Conservation (phyloP, 495 filamentous ascomycete genomes). For the Penicillium mononematosum region DNA sequence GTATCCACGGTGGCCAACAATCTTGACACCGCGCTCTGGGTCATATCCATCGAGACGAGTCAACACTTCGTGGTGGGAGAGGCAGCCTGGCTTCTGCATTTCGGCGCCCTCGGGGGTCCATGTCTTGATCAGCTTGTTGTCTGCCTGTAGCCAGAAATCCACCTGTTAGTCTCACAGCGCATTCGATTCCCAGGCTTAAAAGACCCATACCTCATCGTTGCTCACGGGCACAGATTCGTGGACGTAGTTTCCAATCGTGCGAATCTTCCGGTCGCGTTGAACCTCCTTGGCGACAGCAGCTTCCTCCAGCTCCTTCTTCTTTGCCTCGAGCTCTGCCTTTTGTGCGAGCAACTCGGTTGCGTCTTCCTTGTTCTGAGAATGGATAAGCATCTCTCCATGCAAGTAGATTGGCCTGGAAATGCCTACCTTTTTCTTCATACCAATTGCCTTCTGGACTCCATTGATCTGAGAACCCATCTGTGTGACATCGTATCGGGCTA, state of each 20-base stretch:
- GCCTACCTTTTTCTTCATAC: conserved; percentile 92
- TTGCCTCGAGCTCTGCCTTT: conserved; percentile 72
- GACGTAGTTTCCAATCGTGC: conserved; percentile 88
- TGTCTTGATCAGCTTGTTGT: conserved; percentile 71
- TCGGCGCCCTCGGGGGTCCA: conserved; percentile 76
- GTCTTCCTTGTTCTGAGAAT: conserved; percentile 73
- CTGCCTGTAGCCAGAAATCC: conserved; percentile 51
- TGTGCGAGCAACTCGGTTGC: conserved; percentile 69
- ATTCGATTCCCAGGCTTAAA: neutral
- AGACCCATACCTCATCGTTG: conserved; percentile 67
- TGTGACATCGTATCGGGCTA: conserved; percentile 75
- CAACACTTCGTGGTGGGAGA: conserved; percentile 95
- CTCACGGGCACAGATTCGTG: conserved; percentile 89
- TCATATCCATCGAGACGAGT: conserved; percentile 87
- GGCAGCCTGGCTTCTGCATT: conserved; percentile 66
- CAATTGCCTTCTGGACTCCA: conserved; percentile 83
- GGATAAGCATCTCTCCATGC: conserved; percentile 6
- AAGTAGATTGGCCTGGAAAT: conserved; percentile 9
- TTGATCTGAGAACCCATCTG: conserved; percentile 84
- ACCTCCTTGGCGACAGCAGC: conserved; percentile 70
- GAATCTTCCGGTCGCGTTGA: conserved; percentile 71
- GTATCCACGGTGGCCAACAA: conserved; percentile 94
- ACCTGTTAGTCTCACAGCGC: neutral
- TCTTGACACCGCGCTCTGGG: conserved; percentile 87
- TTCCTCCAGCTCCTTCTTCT: conserved; percentile 75